Base-by-base conservation (phyloP, 805 yeast species). In the Schwanniomyces sp. region DNA sequence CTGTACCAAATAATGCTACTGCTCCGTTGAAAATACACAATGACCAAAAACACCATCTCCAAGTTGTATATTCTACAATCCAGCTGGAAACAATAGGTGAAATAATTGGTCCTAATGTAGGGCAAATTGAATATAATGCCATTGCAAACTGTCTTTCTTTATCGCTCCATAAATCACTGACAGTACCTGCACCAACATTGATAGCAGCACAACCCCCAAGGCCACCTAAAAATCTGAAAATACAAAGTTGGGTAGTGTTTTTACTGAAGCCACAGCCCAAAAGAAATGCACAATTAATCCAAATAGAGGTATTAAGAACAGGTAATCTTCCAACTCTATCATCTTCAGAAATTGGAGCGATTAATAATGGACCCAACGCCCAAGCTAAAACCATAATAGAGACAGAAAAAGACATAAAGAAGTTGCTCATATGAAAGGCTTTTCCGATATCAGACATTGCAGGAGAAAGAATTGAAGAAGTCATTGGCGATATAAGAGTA, bases 41-140 rank as follows among this genome's bases (percentile, higher is more conserved):
- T 14, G 79, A 71, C 74, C 81, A 80, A 55, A 84, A 80, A 40
- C 76, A 79, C 94, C 94, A 88, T 61, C 85, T 75, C 83, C 88
- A 86, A 36, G 67, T 57, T 17, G 68, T 59, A 40, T 74, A 61
- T 34, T 80, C 72, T 18, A 79, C 82, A 21, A 82, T 68, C 55
- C 75, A 85, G 1, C 88, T 85, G 3, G 84, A 62, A 12, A 84
- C 70, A 3, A 82, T 70, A 0, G 88, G 86, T 1, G 86, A 83
- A 18, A 84, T 56, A 1, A 85, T 76, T 1, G 94, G 92, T 0
- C 92, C 94, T 39, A 84, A 58, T 46, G 84, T 78, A 2, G 89
- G 88, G 18, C 59, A 54, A n/a, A 85, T 68, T 0, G 88, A 75
- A 59, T 77, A 84, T 9, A 79, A 63, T 1, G 85, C 80, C 69